phyloP scores from a whole-genome alignment of 345 rosid species.

The Heritiera littoralis region DNA sequence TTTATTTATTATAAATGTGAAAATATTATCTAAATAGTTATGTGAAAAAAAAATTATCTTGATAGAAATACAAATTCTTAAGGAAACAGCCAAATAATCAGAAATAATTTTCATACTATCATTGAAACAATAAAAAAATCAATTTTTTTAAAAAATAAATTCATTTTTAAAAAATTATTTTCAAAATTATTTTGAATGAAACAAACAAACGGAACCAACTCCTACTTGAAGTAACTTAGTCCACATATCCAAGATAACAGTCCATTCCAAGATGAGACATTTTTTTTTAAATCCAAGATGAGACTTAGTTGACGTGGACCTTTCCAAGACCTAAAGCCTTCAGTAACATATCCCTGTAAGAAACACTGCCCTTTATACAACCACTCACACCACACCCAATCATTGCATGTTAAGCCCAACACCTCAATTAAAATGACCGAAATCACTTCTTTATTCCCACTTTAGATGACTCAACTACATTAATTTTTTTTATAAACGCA shows the following conservation, averaged over 20 bases:
- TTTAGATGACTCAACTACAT: not conserved
- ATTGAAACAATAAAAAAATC: no score
- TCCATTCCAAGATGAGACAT: conserved; percentile 1
- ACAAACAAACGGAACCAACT: no score
- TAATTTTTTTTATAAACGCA: no score
- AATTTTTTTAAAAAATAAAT: no score
- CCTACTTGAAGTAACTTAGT: not conserved
- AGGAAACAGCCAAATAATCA: no score
- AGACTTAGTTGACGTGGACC: conserved; percentile 10
- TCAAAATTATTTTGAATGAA: no score
- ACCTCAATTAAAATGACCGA: not conserved
- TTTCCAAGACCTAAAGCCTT: not conserved
- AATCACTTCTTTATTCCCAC: not conserved
- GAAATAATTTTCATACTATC: no score
- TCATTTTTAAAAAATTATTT: no score
- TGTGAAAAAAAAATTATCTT: no score
- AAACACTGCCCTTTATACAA: conserved; percentile 24
- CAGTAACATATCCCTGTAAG: not conserved
- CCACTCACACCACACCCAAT: conserved; percentile 38
- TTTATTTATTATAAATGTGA: no score
- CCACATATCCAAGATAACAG: conserved; percentile 8
- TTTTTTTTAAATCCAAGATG: not conserved
- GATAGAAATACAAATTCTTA: no score
- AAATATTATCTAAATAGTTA: no score
- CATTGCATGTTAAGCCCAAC: conserved; percentile 14